Conservation (phyloP, 2,329 filamentous ascomycete genomes). For the Scedosporium minutisporum region DNA sequence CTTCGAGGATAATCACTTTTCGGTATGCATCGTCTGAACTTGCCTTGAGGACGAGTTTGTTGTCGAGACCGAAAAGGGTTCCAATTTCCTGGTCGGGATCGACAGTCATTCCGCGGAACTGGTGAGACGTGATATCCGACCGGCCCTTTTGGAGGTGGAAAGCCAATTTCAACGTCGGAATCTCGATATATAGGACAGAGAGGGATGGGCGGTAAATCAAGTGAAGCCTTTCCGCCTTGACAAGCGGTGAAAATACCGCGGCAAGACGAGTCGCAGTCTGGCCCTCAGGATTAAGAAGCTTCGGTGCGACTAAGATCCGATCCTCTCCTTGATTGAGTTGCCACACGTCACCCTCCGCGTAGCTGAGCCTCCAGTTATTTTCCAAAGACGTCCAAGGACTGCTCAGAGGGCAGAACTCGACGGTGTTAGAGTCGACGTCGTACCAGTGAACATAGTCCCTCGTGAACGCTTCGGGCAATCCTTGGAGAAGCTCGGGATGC, state of each 20-base stretch:
- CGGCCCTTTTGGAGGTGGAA: conserved; percentile 28
- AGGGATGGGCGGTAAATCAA: not conserved
- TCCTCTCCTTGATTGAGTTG: conserved; percentile 8
- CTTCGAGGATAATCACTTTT: conserved; percentile 29
- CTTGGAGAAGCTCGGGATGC: conserved; percentile 18
- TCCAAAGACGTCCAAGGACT: conserved; percentile 16
- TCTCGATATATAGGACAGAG: conserved; percentile 23
- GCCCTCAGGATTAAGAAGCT: not conserved
- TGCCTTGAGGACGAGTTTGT: conserved; percentile 34
- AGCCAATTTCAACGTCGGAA: conserved; percentile 37
- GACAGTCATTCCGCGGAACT: conserved; percentile 40
- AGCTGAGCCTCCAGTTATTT: conserved; percentile 15
- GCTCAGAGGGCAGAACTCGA: conserved; percentile 22
- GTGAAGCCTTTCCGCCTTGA: not conserved
- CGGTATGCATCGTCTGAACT: conserved; percentile 15
- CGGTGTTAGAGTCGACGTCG: conserved; percentile 12
- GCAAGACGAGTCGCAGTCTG: not conserved
- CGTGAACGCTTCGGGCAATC: conserved; percentile 27
- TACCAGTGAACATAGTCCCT: conserved; percentile 38
- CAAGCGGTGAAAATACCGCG: not conserved
- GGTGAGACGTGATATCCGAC: conserved; percentile 28
- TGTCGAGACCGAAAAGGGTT: conserved; percentile 37
- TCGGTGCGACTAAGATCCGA: not conserved
- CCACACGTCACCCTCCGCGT: conserved; percentile 10
- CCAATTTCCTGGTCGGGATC: conserved; percentile 35